Conservation (phyloP, 345 rosid species). For the Eucalyptus marginata region DNA sequence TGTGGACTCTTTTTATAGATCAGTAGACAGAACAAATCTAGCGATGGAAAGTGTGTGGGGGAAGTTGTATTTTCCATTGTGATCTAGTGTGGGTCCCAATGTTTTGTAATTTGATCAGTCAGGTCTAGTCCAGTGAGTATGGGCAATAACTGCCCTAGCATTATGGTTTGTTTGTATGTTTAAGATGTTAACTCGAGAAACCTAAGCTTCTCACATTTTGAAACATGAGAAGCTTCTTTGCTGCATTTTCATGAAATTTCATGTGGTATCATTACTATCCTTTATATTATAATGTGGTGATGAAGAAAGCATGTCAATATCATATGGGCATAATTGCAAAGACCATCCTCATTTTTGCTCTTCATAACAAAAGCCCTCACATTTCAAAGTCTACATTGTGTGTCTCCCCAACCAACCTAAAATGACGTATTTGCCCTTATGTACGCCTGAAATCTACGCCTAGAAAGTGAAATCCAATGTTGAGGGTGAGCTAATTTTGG, state of each 20-base stretch:
- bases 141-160: background rate
- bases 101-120: background rate
- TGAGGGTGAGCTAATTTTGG: background rate
- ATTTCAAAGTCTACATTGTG: background rate
- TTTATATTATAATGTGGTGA: background rate
- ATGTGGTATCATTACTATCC: background rate
- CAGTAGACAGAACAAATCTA: background rate
- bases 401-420: background rate
- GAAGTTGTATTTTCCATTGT: background rate
- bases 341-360: background rate
- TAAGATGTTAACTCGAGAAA: background rate
- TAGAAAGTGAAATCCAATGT: background rate
- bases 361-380: background rate
- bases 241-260: background rate
- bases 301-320: background rate
- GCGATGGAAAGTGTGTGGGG: background rate
- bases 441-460: background rate
- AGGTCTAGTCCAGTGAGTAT: background rate
- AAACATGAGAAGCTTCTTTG: background rate
- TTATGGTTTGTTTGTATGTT: background rate
- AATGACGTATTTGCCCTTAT: background rate
- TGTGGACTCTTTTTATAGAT: background rate
- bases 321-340: background rate
- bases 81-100: background rate
- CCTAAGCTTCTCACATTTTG: background rate